Base-by-base conservation (phyloP, 192 early-diverging fungal species). In the Podila minutissima region DNA sequence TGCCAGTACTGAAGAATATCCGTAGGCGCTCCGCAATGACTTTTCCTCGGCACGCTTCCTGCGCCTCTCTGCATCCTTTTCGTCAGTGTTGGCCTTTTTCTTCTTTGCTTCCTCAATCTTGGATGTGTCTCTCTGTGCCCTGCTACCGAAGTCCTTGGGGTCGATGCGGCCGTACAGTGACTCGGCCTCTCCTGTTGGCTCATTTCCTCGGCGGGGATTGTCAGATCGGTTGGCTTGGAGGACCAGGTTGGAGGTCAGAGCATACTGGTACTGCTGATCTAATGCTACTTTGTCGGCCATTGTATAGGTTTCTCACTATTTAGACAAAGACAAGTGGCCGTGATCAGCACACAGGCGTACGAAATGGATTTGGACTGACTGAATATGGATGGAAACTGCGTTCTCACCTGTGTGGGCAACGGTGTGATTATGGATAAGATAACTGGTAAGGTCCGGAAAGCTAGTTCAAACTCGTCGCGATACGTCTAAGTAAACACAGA, bases 111-210 rank as follows among this genome's bases (percentile, higher is more conserved):
- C 89, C 19, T 92, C 85, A 62, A 90, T 85, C 59, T 91, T 86
- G 8, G 92, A 86, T 46, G 88, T 82, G 41, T 92, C 92, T 68
- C 92, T 87, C 15, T 88, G 83, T 3, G 94, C 95, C 15, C 91
- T 84, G 64, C 89, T 87, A 64, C 98, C 98, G 87, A 99, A 95
- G 35, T 93, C 88, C 71, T 92, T 93, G 3, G 90, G 85, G 83
- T 95, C 90, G 19, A 99, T 92, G 46, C 91, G 87, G 33, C 97
- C 97, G 85, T 89, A 93, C 24, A 99, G 87, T 7, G 95, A 91
- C 83, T 97, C 97, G 50, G 95, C 91, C 72, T 99, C 97, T n/a
- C 97, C 97, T 38, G 93, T 95, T 20, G 96, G 96, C 74, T 99
- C 96, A 70, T 96, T 89, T 83, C 94, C 93, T 50, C 97, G 90